Conservation (phyloP, 1,139 yeast genomes). For the Taphrina populina region DNA sequence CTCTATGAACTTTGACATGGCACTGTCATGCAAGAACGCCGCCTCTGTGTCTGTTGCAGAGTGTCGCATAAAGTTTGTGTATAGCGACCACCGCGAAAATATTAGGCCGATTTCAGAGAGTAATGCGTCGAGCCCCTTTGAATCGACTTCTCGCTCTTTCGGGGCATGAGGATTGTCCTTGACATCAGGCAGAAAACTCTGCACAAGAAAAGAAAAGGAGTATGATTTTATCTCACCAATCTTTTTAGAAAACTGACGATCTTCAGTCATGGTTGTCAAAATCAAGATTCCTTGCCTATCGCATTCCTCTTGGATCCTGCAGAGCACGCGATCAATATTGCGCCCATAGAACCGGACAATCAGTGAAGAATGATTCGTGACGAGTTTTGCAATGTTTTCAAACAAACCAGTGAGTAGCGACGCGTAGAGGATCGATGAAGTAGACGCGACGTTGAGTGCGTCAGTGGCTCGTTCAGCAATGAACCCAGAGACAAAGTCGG, state of each 20-base stretch:
- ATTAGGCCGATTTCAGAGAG: constrained; percentile 71
- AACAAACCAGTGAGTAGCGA: constrained; percentile 61
- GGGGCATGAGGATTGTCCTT: constrained; percentile 37
- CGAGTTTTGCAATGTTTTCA: constrained; percentile 79
- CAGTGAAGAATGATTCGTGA: constrained; percentile 80
- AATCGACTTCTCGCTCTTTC: constrained; percentile 47
- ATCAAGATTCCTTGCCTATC: constrained; percentile 89
- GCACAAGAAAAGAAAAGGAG: constrained; percentile 50
- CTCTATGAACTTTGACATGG: constrained; percentile 1
- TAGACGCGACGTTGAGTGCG: constrained; percentile 30
- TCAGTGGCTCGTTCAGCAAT: constrained; percentile 61
- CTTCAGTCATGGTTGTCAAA: constrained; percentile 80
- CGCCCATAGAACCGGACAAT: constrained; percentile 66
- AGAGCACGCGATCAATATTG: constrained; percentile 67
- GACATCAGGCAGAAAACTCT: constrained; percentile 39
- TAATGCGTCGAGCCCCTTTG: constrained; percentile 58
- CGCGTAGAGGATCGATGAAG: constrained; percentile 31
- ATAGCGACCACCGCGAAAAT: constrained; percentile 83
- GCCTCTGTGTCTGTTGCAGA: constrained; percentile 43
- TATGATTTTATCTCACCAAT: constrained; percentile 51
- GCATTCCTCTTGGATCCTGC: constrained; percentile 76
- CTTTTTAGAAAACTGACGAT: constrained; percentile 56
- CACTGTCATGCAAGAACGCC: constrained; percentile 43
- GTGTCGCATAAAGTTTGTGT: constrained; percentile 72
- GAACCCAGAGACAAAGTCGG: constrained; percentile 79